A percentile compares a stretch with the other conserved stretches of the same genome.
Evolutionary conservation across 2,329 filamentous ascomycete genomes (phyloP).

Genomic region (Cadophora luteo-olivacea): DNA sequence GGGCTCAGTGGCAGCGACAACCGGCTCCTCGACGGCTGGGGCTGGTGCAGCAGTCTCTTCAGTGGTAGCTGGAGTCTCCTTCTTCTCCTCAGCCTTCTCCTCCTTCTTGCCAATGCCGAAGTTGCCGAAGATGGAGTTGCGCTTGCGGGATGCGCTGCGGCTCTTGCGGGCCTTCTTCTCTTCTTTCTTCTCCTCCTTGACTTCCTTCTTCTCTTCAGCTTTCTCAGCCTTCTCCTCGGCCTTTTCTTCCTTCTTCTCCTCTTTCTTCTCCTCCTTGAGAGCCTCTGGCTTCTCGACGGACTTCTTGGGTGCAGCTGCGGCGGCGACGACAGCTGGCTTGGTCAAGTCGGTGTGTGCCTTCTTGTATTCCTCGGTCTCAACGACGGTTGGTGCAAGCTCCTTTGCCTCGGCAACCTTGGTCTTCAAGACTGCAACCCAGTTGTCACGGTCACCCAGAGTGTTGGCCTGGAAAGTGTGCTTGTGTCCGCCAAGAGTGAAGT

Average conservation of each 20-base stretch:
- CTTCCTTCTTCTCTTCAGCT: constrained; percentile 54
- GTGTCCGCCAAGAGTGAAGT: constrained; percentile 82
- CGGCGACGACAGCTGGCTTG: constrained; percentile 51
- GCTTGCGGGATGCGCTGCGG: constrained; percentile 70
- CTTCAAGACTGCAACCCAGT: constrained; percentile 89
- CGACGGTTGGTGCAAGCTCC: constrained; percentile 74
- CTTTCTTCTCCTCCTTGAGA: constrained; percentile 42
- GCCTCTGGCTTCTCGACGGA: constrained; percentile 47
- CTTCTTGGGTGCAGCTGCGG: constrained; percentile 44
- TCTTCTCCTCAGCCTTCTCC: constrained; percentile 44
- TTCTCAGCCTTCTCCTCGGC: constrained; percentile 56
- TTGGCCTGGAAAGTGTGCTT: constrained; percentile 94
- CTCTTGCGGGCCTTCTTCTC: constrained; percentile 67
- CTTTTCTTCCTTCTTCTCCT: constrained; percentile 55
- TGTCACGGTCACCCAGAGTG: constrained; percentile 79
- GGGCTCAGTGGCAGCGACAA: constrained; percentile 29
- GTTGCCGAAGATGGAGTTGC: constrained; percentile 66
- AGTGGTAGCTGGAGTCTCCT: constrained; percentile 36
- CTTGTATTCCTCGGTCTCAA: constrained; percentile 88
- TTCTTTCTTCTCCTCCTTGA: constrained; percentile 50
- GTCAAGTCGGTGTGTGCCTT: constrained; percentile 47
- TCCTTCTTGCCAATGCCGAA: constrained; percentile 52
- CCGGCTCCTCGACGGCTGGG: constrained; percentile 42
- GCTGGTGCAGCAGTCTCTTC: constrained; percentile 50
- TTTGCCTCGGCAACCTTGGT: constrained; percentile 85